Base-by-base conservation (phyloP, 257 asterid genomes). In the Paraleonurus japonicus region DNA sequence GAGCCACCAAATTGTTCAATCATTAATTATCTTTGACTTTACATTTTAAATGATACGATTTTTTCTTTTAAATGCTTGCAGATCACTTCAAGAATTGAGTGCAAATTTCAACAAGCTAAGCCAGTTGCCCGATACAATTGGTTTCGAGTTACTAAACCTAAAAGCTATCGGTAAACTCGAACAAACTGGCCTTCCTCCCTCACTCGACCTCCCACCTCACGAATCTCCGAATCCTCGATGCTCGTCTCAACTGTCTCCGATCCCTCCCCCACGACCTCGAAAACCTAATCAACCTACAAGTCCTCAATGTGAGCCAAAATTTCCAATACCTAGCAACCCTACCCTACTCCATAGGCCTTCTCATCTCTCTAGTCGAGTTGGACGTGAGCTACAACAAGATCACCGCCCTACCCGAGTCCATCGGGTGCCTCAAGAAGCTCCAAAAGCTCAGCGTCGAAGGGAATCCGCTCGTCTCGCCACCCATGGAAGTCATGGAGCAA, bases 331-430 rank as follows among this genome's bases (percentile, higher is more conserved):
- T 93, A 2, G 33, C 80, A 1, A 33, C 75, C 9, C 83, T 93
- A 5, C 98, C 98, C 0, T 89, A 87, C 85, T 87, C 98, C 26
- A 33, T 93, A 1, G 98, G 98, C 39, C 92, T 93, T 0, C 92
- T 93, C 43, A 85, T 85, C 30, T 88, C 97, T 1, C 87, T 93
- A 0, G 73, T 80, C 2, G 98, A 93, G 69, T 54, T 93, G 10
- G 98, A 93, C 66, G 87, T 89, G 1, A 90, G 98, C 80, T 89
- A 93, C 84, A 93, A 93, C 83, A 89, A 80, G 43, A 87, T 93
- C 60, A 65, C 85, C 0, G 26, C 51, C 50, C 75, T 93, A 35
- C 98, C 98, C 0, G 85, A 86, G 43, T 88, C 97, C 13, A 78
- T 93, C 1, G 96, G 96, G 2, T 93, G 98, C 45, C 87, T 93